Base-by-base conservation (phyloP, 2,329 filamentous ascomycete species). In the Ophiocordyceps robertsii region DNA sequence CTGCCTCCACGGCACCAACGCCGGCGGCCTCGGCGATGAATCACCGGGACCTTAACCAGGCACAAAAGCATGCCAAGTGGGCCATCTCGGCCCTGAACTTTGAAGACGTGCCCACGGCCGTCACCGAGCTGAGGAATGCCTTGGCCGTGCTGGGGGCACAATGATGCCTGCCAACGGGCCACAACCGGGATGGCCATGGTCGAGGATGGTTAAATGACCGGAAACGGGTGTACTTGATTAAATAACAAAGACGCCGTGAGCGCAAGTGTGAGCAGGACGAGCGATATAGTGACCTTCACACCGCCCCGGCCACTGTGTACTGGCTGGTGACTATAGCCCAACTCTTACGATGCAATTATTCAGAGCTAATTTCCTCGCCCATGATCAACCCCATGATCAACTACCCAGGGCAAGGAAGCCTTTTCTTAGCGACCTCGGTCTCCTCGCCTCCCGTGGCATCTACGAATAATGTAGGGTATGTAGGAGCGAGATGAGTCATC, bases 11-110 rank as follows among this genome's bases (percentile, higher is more conserved):
- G n/a, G 17, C 47, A 0, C 44, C 46, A 3, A 38, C 39, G 9
- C 38, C 50, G 6, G 37, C 42, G 5, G 41, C 42, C 2, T 31
- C 45, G 16, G 42, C 51, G 3, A 50, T 49, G 13, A 53, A 55
- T 38, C 56, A 57, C 8, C 56, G 62, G 29, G 86, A 95, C 48
- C 82, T 95, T 31, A 68, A 77, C 31, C 75, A 80, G 52, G 90
- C 92, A 5, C 88, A 95, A 60, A 98, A 96, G 59, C 92, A 96
- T 65, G 89, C 90, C 2, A 88, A 87, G 54, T 98, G 87, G 86
- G 92, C 92, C 0, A 94, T 96, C 36, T 95, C 89, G 11, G 92
- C 92, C 0, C 66, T 98, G 39, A 95, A 95, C 54, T 98, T 98
- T 61, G 92, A 98, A 52, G 92, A 98, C 58, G 84, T 94, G 2